phyloP scores from a whole-genome alignment of 169 alveolate genomes.

The Eimeria falciformis region DNA sequence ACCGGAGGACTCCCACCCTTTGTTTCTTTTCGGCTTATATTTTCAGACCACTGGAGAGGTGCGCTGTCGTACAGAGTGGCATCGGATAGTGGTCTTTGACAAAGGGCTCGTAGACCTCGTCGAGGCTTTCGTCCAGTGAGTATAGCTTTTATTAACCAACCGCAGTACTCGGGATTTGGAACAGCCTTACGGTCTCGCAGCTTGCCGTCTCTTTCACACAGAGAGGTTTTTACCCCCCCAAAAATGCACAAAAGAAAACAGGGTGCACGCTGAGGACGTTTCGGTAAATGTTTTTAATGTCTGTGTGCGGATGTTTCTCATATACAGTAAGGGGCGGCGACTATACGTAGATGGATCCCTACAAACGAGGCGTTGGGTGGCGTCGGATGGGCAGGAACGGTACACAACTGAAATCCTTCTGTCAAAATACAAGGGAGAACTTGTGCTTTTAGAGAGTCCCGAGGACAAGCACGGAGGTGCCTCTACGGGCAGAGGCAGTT shows the following conservation, averaged over 20 bases:
- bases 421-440: slow-evolving; percentile 40
- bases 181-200: too few species aligned
- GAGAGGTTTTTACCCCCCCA: too few species aligned
- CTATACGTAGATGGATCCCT: slow-evolving; percentile 80
- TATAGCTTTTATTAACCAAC: too few species aligned
- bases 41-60: slow-evolving; percentile 58
- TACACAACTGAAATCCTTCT: slow-evolving; percentile 60
- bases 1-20: not conserved
- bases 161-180: too few species aligned
- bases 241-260: too few species aligned
- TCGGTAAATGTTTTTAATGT: too few species aligned
- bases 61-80: slow-evolving; percentile 81
- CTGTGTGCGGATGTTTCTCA: not conserved
- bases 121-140: slow-evolving; percentile 76
- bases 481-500: not conserved
- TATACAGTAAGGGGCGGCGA: slow-evolving; percentile 81
- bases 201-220: too few species aligned
- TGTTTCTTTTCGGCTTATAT: not conserved
- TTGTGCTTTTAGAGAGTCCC: slow-evolving; percentile 45
- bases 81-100: slow-evolving; percentile 82
- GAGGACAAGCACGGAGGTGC: slow-evolving; percentile 28
- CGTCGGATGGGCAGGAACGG: slow-evolving; percentile 74
- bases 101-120: slow-evolving; percentile 80
- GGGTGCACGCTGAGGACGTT: too few species aligned
- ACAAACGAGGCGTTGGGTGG: slow-evolving; percentile 83